Evolutionary conservation across 192 early-diverging fungal species (phyloP), one percentile per base, ranked within the genome.

Genomic region (Mortierella alpina): DNA sequence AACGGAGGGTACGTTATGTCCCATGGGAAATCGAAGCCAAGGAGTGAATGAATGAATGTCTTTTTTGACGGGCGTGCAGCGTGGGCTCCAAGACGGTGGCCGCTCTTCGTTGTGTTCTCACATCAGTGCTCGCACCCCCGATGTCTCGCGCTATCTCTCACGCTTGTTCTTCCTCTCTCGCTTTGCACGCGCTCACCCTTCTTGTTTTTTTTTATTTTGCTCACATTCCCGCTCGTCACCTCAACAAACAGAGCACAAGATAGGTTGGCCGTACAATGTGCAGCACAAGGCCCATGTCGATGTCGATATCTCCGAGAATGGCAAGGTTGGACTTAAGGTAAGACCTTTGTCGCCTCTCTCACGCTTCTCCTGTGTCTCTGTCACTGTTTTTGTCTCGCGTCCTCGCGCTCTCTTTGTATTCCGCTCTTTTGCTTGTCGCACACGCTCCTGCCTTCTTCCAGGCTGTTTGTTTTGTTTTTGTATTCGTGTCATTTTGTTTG

Each of bases 201-300:
- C 9, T 31, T 66, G 57, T 59, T 20, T 40, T 60, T 51, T 66
- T 48, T 14, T 31, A 23, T 23, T 18, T 20, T 2, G 18, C 46
- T 17, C 15, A 5, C 31, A 31, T 7, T 63, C 46, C 22, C 61
- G 45, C 22, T 8, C 18, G 14, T 44, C 49, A 31, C 49, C 23
- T 31, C 68, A 46, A 47, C 47, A 31, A 22, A 46, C 45, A 72
- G 68, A 70, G 59, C 81, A 72, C 61, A 57, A 66, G 10, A 89
- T 89, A 54, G 85, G 88, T 18, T 76, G 80, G 60, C 88, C 88
- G 9, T 89, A 86, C 58, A 87, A 89, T 63, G 72, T 87, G 20
- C 72, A 87, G 39, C 86, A 87, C 48, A 82, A 84, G 51, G 72
- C 87, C 14, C 88, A 89, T 70, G 88, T 89, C 53, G 73, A 84